Conservation (phyloP, 2,329 filamentous ascomycete species). For the Catunica adiposa region DNA sequence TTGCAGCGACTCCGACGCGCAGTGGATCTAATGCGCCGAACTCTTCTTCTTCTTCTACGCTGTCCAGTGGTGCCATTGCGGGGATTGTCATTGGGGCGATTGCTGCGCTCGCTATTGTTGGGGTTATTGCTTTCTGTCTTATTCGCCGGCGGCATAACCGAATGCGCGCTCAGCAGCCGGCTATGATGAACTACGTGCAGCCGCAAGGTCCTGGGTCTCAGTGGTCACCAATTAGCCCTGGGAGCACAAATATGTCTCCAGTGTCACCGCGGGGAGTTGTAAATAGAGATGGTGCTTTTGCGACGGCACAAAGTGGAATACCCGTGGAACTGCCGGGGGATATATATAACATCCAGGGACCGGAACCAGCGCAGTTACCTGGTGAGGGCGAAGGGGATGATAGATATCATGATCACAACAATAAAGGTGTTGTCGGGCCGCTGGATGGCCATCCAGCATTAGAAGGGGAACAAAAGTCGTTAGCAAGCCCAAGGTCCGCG, state of each 20-base stretch:
- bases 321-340: conserved; percentile 5
- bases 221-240: background rate
- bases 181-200: conserved; percentile 7
- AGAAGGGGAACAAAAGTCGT: background rate
- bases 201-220: background rate
- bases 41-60: background rate
- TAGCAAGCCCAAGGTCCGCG: too few relatives aligned
- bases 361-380: conserved; percentile 7
- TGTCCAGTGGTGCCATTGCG: conserved; percentile 26
- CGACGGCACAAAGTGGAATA: conserved; percentile 1
- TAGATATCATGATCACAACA: background rate
- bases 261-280: conserved; percentile 3
- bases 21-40: conserved; percentile 18
- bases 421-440: background rate
- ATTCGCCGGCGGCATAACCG: conserved; percentile 18
- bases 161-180: conserved; percentile 15
- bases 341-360: conserved; percentile 5
- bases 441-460: background rate
- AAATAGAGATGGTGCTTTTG: background rate
- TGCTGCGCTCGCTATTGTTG: conserved; percentile 14
- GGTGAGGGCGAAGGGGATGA: background rate
- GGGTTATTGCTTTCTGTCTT: conserved; percentile 16
- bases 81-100: conserved; percentile 28
- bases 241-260: background rate
- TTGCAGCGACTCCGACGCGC: conserved; percentile 29